Base-by-base conservation (phyloP, 345 rosid genomes). In the Anacardium occidentale region DNA sequence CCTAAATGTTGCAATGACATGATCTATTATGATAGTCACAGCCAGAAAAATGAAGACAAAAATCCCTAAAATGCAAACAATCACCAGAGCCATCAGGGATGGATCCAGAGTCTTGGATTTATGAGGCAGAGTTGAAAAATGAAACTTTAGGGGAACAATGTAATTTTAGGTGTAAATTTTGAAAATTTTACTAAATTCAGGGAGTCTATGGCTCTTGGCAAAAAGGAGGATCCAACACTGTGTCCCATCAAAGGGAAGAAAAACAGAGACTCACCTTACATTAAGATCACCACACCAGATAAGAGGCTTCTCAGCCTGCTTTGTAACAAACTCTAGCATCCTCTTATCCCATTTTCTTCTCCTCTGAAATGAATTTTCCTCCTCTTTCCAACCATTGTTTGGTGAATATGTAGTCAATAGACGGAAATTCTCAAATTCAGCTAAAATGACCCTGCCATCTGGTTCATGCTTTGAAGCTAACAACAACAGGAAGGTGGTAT, bases 281-380 rank as follows among this genome's bases (percentile, higher is more conserved):
- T 95, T 95, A 77, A 95, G 83, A 84, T 95, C 99, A 54, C 99
- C 99, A 50, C 98, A 95, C 98, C 99, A 92, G 60, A 95, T 88
- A 54, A 95, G 85, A 82, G 96, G 96, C 80, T 92, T 95, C 79
- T 88, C 91, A 55, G 96, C 88, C 20, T 75, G 61, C 77, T 79
- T 87, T 50, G 74, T 53, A 75, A 86, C 89, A 79, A 94, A 90
- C 73, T 95, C 97, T 25, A 85, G 83, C 26, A 92, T 78, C 82
- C 90, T 87, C 78, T 91, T 92, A 79, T 95, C 98, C 97, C 99
- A 95, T 78, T 91, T 95, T 79, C 98, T 89, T 88, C 98, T 90
- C 76, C 96, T 88, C 70, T 73, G 94, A 81, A 92, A 95, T 34
- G 98, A 82, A 67, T 88, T 95, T 74, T 89, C 98, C 79, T 91